phyloP scores from a whole-genome alignment of 2,329 filamentous ascomycete genomes.

The Coleophoma eucalyptorum region DNA sequence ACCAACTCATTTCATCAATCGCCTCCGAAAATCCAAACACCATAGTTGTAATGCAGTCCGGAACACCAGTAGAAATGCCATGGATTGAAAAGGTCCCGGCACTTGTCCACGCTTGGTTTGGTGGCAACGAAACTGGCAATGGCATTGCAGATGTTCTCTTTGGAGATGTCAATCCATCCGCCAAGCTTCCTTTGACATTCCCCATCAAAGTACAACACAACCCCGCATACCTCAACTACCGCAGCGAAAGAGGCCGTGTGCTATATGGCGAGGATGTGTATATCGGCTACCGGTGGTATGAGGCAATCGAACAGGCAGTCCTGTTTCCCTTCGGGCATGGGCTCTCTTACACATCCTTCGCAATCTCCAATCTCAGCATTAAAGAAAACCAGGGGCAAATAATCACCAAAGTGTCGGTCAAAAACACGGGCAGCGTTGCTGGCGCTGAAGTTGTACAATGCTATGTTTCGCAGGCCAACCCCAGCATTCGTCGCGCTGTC shows the following conservation, averaged over 20 bases:
- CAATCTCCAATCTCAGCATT: conserved; percentile 41
- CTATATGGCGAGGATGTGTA: conserved; percentile 62
- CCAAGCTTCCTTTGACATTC: conserved; percentile 60
- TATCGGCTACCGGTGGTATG: conserved; percentile 60
- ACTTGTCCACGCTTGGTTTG: conserved; percentile 76
- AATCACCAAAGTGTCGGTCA: conserved; percentile 8
- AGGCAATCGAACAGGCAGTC: conserved; percentile 55
- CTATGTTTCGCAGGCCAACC: conserved; percentile 22
- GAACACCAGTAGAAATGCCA: conserved; percentile 68
- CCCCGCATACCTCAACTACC: conserved; percentile 55
- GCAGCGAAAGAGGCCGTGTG: conserved; percentile 50
- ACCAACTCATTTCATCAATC: conserved; percentile 64
- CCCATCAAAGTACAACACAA: conserved; percentile 52
- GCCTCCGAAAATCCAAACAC: conserved; percentile 63
- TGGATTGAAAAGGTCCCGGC: conserved; percentile 52
- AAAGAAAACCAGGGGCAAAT: not conserved
- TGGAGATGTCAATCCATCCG: conserved; percentile 68
- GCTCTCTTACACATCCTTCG: conserved; percentile 69
- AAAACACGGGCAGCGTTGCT: conserved; percentile 21
- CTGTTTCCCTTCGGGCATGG: conserved; percentile 78
- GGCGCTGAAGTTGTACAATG: conserved; percentile 28
- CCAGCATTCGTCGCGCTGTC: conserved; percentile 30
- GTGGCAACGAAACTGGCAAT: conserved; percentile 79
- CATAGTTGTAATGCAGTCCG: conserved; percentile 66
- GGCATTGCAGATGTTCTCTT: conserved; percentile 74